Evolutionary conservation across 148 eudicot species (phyloP).

Genomic region (Limonium bicolor): DNA sequence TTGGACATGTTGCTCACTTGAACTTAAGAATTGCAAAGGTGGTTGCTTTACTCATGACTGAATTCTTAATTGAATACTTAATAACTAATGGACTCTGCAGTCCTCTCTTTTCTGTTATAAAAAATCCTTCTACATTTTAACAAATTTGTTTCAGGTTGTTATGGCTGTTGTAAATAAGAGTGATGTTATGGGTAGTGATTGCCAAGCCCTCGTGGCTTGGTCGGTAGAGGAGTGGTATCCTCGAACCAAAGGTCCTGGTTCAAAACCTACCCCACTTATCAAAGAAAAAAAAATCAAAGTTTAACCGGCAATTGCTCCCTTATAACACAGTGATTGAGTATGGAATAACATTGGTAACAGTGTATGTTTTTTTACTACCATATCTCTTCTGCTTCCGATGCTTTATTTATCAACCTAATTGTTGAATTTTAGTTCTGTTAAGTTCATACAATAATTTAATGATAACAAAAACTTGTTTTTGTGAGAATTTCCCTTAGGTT

Average conservation of each 20-base stretch:
- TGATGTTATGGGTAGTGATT: constrained; percentile 69
- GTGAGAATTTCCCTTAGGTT: no score
- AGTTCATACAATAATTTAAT: no score
- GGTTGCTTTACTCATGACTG: constrained; percentile 6
- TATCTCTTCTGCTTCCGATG: no score
- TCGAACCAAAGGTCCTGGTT: no score
- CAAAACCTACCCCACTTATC: no score
- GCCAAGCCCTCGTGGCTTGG: no score
- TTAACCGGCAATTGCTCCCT: constrained; percentile 90
- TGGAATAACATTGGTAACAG: constrained; percentile 74
- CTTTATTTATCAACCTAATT: no score
- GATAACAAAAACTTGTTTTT: no score
- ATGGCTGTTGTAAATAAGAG: constrained; percentile 90
- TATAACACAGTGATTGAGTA: constrained; percentile 68
- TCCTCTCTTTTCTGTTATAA: not conserved
- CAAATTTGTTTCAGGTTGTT: constrained; percentile 44
- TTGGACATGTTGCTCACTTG: constrained; percentile 93
- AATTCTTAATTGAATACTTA: not conserved
- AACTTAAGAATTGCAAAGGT: constrained; percentile 87
- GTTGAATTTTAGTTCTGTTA: not conserved
- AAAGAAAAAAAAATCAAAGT: constrained; percentile 76
- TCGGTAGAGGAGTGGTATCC: no score
- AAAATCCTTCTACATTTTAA: no score
- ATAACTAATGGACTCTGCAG: no score
- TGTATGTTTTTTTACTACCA: constrained; percentile 32